Evolutionary conservation across 2,329 filamentous ascomycete species (phyloP).

Genomic region (Calonectria pseudoreteaudii): DNA sequence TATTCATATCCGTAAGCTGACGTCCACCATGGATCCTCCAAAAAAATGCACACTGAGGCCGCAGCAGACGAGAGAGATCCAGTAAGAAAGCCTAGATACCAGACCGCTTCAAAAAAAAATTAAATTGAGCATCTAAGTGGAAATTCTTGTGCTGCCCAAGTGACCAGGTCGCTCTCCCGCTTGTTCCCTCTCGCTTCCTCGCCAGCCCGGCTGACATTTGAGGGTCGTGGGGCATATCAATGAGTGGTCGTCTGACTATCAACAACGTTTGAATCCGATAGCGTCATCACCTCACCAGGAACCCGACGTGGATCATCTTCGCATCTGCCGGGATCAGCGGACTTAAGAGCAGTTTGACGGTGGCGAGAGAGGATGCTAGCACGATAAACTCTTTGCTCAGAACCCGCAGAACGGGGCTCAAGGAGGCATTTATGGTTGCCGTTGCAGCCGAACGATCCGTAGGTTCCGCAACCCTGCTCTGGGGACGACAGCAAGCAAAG

Average conservation of each 20-base stretch:
- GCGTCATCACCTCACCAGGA: conserved; percentile 16
- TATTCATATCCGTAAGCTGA: conserved; percentile 10
- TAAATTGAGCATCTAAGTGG: neutral
- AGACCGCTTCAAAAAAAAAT: neutral
- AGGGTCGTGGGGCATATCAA: neutral
- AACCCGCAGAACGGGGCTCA: conserved; percentile 3
- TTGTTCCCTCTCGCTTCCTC: neutral
- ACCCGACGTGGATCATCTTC: conserved; percentile 10
- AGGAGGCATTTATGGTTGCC: conserved; percentile 25
- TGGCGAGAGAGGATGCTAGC: conserved; percentile 11
- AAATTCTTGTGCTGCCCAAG: neutral
- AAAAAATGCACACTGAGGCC: neutral
- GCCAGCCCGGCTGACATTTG: neutral
- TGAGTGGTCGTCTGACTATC: conserved; percentile 19
- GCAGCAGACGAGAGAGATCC: neutral
- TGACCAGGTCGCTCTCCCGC: neutral
- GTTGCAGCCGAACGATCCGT: conserved; percentile 27
- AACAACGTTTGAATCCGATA: conserved; percentile 1
- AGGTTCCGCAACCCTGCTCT: conserved; percentile 13
- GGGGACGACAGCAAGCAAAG: neutral
- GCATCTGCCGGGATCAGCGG: conserved; percentile 19
- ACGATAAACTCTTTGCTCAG: neutral
- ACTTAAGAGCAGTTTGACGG: neutral
- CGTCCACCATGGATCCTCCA: neutral
- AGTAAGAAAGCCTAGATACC: neutral